A percentile compares a stretch with the other conserved stretches of the same genome.
phyloP scores from a whole-genome alignment of 306 rosid species.

The Sindora glabra region DNA sequence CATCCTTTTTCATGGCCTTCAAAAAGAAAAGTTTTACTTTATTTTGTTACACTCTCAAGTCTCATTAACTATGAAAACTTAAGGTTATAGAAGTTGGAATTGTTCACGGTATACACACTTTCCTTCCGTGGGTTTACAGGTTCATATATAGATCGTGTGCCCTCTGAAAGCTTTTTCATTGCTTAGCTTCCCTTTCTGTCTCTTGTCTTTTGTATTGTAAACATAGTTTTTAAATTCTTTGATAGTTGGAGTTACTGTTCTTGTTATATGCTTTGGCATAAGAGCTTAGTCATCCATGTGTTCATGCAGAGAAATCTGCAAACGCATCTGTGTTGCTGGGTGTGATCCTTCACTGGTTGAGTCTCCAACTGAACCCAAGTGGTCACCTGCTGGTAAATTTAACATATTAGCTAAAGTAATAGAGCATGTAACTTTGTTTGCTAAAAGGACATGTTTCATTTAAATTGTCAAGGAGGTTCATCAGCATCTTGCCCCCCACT shows the following conservation, averaged over 20 bases:
- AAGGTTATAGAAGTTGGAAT: constrained; percentile 1
- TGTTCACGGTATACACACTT: background rate
- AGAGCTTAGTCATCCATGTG: constrained; percentile 6
- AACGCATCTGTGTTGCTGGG: constrained; percentile 68
- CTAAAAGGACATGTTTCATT: background rate
- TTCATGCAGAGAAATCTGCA: constrained; percentile 56
- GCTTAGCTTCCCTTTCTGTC: too few species aligned
- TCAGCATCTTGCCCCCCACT: too few species aligned
- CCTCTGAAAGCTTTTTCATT: too few species aligned
- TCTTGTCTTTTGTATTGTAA: background rate
- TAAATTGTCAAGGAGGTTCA: background rate
- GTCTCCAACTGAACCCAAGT: constrained; percentile 94
- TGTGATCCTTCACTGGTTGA: constrained; percentile 57
- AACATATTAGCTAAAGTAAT: background rate
- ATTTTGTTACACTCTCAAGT: too few species aligned
- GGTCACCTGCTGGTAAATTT: constrained; percentile 74
- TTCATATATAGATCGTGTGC: background rate
- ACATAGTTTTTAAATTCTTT: background rate
- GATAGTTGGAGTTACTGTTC: background rate
- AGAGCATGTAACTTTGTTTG: constrained; percentile 2
- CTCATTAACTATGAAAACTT: background rate
- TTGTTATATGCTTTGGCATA: background rate
- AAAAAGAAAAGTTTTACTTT: constrained; percentile 4
- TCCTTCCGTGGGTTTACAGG: constrained; percentile 5
- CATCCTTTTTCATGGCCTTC: background rate